phyloP scores from a whole-genome alignment of 1,139 yeast genomes.

The Spencermartinsiella ligniputridi region DNA sequence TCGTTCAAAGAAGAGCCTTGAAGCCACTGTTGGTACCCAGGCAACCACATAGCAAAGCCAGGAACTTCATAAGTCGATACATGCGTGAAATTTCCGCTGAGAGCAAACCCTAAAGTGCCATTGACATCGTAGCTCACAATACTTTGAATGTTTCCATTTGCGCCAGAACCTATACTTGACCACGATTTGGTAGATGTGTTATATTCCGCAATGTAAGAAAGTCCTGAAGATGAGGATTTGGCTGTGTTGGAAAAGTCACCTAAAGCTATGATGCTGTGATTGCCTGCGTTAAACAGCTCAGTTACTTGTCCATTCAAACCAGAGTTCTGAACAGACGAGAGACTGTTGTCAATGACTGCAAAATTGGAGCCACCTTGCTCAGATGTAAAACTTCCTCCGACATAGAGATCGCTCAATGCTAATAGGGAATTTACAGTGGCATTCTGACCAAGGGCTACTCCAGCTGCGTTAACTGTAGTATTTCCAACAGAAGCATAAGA shows the following conservation, averaged over 20 bases:
- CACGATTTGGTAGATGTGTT: conserved; percentile 24
- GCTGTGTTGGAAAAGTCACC: conserved; percentile 40
- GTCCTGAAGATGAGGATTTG: conserved; percentile 25
- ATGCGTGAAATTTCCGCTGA: conserved; percentile 33
- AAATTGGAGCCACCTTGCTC: conserved; percentile 17
- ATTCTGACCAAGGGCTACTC: conserved; percentile 39
- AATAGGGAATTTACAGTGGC: conserved; percentile 41
- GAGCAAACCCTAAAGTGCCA: conserved; percentile 35
- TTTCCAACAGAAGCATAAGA: conserved; percentile 52
- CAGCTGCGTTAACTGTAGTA: conserved; percentile 62
- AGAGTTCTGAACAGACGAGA: conserved; percentile 28
- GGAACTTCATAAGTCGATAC: conserved; percentile 14
- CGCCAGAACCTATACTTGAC: conserved; percentile 26
- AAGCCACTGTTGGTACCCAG: conserved; percentile 25
- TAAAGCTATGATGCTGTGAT: conserved; percentile 27
- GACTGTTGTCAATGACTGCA: conserved; percentile 7
- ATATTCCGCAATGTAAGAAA: conserved; percentile 27
- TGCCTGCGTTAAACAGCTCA: conserved; percentile 24
- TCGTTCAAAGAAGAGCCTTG: conserved; percentile 19
- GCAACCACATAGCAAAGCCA: conserved; percentile 31
- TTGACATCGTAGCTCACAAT: conserved; percentile 26
- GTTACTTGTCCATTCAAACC: conserved; percentile 41
- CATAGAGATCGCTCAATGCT: conserved; percentile 32
- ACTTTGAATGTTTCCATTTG: conserved; percentile 25
- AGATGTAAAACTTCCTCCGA: conserved; percentile 51